These are phyloP conservation scores for Kernera saxatilis DNA, from an alignment of 345 rosid genomes.

Conservation along the genomic window DNA sequence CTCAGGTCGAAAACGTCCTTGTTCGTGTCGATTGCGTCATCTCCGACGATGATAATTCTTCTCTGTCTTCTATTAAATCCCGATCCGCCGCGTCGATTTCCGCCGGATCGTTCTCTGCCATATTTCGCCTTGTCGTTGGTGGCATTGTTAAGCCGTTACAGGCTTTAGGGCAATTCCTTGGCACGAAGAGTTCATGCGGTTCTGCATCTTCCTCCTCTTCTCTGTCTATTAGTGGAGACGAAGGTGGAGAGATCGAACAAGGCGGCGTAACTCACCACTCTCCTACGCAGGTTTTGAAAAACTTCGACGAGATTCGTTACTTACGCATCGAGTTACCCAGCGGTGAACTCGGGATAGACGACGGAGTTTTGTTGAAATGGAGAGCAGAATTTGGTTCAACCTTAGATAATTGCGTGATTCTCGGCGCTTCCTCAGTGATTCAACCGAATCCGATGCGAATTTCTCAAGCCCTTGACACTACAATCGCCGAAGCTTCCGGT, in stretches of 20 bases:
- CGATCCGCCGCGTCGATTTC: constrained; percentile 28
- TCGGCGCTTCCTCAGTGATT: constrained; percentile 70
- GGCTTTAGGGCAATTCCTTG: constrained; percentile 58
- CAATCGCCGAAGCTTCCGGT: constrained; percentile 8
- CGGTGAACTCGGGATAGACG: constrained; percentile 84
- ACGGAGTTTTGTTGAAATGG: constrained; percentile 86
- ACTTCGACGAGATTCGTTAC: constrained; percentile 83
- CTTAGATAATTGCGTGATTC: constrained; percentile 81
- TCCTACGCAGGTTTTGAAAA: constrained; percentile 83
- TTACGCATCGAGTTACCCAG: constrained; percentile 79
- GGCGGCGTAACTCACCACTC: constrained; percentile 92
- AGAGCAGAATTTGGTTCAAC: constrained; percentile 95
- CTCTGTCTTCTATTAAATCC: constrained; percentile 42
- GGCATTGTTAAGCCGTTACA: constrained; percentile 78
- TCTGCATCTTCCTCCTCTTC: constrained; percentile 27
- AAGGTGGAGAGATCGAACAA: constrained; percentile 64
- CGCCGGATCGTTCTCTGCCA: constrained; percentile 37
- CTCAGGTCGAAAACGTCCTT: constrained; percentile 79
- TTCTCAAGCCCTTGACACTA: constrained; percentile 20
- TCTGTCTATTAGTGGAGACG: constrained; percentile 37
- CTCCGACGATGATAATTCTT: constrained; percentile 61
- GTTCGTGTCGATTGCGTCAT: constrained; percentile 91
- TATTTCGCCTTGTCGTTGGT: constrained; percentile 53
- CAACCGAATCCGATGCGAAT: constrained; percentile 5
- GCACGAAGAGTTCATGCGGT: constrained; percentile 39